Evolutionary conservation across 1,284 basidiomycete genomes (phyloP).

Genomic region (Fereydounia khargensis): DNA sequence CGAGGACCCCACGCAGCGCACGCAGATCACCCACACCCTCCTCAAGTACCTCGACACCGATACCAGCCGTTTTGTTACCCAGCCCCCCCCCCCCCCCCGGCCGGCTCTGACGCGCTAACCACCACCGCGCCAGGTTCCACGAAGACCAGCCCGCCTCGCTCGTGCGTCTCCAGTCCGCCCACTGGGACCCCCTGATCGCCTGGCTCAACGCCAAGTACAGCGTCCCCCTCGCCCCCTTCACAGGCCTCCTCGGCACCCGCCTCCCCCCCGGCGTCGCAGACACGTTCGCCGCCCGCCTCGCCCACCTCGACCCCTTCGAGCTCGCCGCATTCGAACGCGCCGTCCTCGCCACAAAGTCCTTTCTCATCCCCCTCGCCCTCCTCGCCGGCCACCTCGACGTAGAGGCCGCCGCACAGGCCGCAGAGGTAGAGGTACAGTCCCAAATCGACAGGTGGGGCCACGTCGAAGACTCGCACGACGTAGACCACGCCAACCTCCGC

Average conservation of each 20-base stretch:
- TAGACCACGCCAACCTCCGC: conserved; percentile 90
- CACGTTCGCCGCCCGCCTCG: conserved; percentile 16
- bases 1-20: conserved; percentile 63
- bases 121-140: conserved; percentile 67
- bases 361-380: conserved; percentile 82
- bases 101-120: background rate
- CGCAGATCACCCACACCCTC: conserved; percentile 71
- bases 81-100: background rate
- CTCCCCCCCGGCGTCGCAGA: conserved; percentile 17
- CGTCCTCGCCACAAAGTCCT: conserved; percentile 86
- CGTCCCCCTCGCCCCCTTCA: conserved; percentile 38
- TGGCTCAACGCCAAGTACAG: conserved; percentile 74
- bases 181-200: conserved; percentile 84
- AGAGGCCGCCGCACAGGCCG: conserved; percentile 79
- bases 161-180: conserved; percentile 74
- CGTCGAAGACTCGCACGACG: conserved; percentile 78
- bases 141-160: conserved; percentile 73
- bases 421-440: conserved; percentile 88
- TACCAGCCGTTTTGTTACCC: conserved; percentile 81
- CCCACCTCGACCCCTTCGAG: conserved; percentile 25
- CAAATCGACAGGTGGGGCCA: conserved; percentile 97
- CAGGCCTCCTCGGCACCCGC: conserved; percentile 21
- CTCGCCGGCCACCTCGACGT: conserved; percentile 68
- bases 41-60: conserved; percentile 91
- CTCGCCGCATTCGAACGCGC: conserved; percentile 78